These are phyloP conservation scores for Scleroderma citrinum DNA, from an alignment of 768 basidiomycete species.

Conservation along the genomic window DNA sequence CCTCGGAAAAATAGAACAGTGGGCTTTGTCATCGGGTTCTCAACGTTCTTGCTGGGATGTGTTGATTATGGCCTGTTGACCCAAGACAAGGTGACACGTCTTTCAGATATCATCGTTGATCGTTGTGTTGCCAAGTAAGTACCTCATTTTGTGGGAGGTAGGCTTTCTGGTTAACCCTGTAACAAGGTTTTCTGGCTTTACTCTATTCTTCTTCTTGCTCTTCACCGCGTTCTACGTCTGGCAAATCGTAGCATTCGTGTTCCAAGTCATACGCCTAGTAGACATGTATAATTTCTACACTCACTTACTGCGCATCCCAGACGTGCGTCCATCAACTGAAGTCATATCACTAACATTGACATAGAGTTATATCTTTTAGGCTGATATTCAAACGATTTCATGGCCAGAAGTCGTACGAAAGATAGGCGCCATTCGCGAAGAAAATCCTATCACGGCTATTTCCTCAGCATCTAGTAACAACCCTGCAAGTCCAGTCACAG, in stretches of 20 bases:
- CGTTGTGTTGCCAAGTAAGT: slow-evolving; percentile 81
- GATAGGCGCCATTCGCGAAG: slow-evolving; percentile 83
- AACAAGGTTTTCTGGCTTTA: slow-evolving; percentile 75
- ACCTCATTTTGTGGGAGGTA: background rate
- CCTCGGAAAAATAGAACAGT: slow-evolving; percentile 63
- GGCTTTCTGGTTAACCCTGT: slow-evolving; percentile 10
- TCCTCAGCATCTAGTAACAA: slow-evolving; percentile 52
- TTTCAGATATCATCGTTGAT: slow-evolving; percentile 78
- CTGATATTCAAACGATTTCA: slow-evolving; percentile 94
- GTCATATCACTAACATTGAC: slow-evolving; percentile 8
- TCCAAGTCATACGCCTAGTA: slow-evolving; percentile 71
- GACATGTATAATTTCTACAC: slow-evolving; percentile 98
- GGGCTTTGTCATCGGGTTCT: slow-evolving; percentile 97
- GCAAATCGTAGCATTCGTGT: slow-evolving; percentile 76
- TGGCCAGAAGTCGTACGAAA: slow-evolving; percentile 94
- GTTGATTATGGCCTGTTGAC: slow-evolving; percentile 84
- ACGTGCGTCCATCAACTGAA: slow-evolving; percentile 47
- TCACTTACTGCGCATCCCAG: slow-evolving; percentile 87
- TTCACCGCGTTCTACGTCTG: slow-evolving; percentile 87
- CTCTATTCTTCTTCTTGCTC: slow-evolving; percentile 74
- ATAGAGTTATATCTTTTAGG: slow-evolving; percentile 44
- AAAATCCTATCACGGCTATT: slow-evolving; percentile 87
- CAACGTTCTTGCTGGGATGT: slow-evolving; percentile 92
- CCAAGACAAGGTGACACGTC: slow-evolving; percentile 55
- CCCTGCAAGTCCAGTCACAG: slow-evolving; percentile 60